Base-by-base conservation (phyloP, 768 basidiomycete genomes). In the Podaxis mareebaensis region DNA sequence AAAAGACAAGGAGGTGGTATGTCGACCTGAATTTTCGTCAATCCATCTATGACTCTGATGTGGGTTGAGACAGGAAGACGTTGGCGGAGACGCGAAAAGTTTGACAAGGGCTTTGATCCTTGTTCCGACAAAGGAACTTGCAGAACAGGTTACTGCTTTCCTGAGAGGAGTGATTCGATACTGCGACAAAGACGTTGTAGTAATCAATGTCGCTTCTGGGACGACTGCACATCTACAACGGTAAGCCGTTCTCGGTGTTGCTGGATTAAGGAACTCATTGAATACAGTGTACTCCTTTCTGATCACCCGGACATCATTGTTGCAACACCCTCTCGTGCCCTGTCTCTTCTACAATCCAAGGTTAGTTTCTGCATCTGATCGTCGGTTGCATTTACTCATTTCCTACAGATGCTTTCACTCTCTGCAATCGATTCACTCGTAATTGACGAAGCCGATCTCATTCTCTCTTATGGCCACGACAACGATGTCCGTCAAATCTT, bases 401-500 rank as follows among this genome's bases (percentile, higher is more conserved):
- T 26, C 11, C 51, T 28, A 26, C 38, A 63, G 61, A 57, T 86
- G 0, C 78, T 99, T 7, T 82, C 80, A 2, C 76, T 95, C 0
- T 70, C 82, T 12, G 80, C 83, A 0, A 77, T 99, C 33, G 91
- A 94, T 52, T 91, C 92, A 4, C 85, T 99, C 17, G 91, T 96
- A 30, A 96, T 99, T 62, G 97, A 99, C 72, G 97, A 99, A 76
- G 97, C 97, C 24, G 97, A 99, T 72, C 85, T 99, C 40, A 92
- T 99, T 58, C 82, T 99, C 20, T 98, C 96, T 0, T 99, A 99
- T 72, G 97, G 97, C 2, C 94, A 99, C 67, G 91, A 95, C 65
- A 92, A 95, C 70, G 93, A 95, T 64, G 85, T 96, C 51, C 85
- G 88, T 28, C 85, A 88, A 63, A 82, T 84, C 22, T 88, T 91